Evolutionary conservation across 2,329 filamentous ascomycete species (phyloP).

Genomic region (Alternaria rosae): DNA sequence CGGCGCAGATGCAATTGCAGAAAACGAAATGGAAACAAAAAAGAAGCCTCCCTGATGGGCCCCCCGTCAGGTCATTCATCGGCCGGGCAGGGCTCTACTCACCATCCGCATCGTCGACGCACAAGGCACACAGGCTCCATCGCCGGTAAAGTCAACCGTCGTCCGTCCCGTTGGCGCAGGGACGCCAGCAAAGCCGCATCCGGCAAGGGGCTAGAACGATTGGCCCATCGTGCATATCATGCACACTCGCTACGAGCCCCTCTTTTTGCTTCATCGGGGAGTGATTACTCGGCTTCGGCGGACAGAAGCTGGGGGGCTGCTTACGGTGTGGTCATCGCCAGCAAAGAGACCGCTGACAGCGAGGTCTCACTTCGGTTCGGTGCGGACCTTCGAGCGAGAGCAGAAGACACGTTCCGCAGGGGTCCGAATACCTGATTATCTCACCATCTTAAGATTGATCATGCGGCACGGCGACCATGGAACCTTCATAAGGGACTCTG

Average conservation of each 20-base stretch:
- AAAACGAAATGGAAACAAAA: not conserved
- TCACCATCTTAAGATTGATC: not conserved
- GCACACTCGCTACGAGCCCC: constrained; percentile 18
- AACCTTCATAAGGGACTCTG: not conserved
- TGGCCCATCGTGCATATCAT: constrained; percentile 23
- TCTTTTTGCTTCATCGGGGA: constrained; percentile 20
- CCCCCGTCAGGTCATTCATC: constrained; percentile 11
- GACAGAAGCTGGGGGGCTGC: constrained; percentile 12
- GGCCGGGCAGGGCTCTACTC: constrained; percentile 5
- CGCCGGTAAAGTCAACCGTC: constrained; percentile 22
- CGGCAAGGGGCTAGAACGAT: constrained; percentile 17
- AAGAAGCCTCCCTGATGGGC: not conserved
- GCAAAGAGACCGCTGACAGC: constrained; percentile 1
- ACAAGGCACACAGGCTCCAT: constrained; percentile 23
- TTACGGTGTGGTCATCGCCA: constrained; percentile 5
- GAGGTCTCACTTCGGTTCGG: not conserved
- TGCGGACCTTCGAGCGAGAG: not conserved
- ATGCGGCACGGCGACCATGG: not conserved
- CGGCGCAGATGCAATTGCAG: not conserved
- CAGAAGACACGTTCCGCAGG: constrained; percentile 6
- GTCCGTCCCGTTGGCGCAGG: constrained; percentile 24
- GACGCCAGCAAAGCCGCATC: constrained; percentile 20
- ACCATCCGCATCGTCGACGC: constrained; percentile 26
- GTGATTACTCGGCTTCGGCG: constrained; percentile 15
- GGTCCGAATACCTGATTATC: constrained; percentile 2